Evolutionary conservation across 2,329 filamentous ascomycete species (phyloP).

Genomic region (Pleomassaria siparia): DNA sequence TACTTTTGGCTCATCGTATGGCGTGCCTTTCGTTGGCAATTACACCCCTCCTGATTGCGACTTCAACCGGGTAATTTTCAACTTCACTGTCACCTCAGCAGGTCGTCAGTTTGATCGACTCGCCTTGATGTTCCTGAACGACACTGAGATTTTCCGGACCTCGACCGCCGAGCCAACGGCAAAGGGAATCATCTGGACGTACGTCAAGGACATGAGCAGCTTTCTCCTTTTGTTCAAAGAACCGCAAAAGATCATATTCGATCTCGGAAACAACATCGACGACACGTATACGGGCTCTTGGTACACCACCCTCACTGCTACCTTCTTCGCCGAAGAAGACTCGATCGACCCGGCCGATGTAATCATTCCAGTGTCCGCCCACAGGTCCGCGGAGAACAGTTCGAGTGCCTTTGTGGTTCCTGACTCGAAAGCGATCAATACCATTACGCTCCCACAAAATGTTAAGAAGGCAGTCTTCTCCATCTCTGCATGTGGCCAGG

Average conservation of each 20-base stretch:
- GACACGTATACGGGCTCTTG: constrained; percentile 71
- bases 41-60: constrained; percentile 68
- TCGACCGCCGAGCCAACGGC: constrained; percentile 77
- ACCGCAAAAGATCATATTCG: constrained; percentile 76
- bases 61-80: constrained; percentile 75
- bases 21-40: constrained; percentile 69
- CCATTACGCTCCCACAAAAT: constrained; percentile 66
- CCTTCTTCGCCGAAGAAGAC: constrained; percentile 62
- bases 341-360: constrained; percentile 57
- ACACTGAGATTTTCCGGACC: constrained; percentile 80
- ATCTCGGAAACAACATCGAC: constrained; percentile 68
- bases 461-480: constrained; percentile 70
- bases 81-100: constrained; percentile 70
- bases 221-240: constrained; percentile 69
- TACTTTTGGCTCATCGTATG: constrained; percentile 72
- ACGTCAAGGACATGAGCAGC: constrained; percentile 75
- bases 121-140: constrained; percentile 72
- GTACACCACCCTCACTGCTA: constrained; percentile 73
- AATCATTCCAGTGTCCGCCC: constrained; percentile 66
- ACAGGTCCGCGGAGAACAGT: constrained; percentile 51
- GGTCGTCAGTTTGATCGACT: constrained; percentile 78
- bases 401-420: constrained; percentile 71
- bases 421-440: constrained; percentile 59
- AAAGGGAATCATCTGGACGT: constrained; percentile 73
- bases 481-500: constrained; percentile 76